Conservation (phyloP, 306 rosid genomes). For the Canavalia gladiata region DNA sequence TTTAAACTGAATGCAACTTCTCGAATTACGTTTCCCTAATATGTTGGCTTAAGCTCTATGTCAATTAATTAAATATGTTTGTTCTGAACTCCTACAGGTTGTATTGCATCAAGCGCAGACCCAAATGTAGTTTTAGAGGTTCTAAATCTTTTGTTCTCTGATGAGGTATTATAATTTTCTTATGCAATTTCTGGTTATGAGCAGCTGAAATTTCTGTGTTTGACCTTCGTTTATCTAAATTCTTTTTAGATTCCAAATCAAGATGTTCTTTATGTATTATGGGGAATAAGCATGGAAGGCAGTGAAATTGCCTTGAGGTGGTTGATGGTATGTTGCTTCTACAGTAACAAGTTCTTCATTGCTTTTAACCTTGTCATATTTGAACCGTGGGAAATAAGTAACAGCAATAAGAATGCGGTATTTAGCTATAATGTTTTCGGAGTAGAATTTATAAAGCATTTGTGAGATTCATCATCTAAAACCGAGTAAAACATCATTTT, state of each 20-base stretch:
- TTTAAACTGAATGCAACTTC: conserved; percentile 27
- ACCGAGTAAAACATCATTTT: no score
- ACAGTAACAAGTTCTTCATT: conserved; percentile 22
- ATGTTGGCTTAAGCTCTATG: background rate
- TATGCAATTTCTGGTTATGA: background rate
- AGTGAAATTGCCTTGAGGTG: conserved; percentile 62
- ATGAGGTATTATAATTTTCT: conserved; percentile 51
- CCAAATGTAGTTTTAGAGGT: conserved; percentile 61
- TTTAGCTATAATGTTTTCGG: background rate
- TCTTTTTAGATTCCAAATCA: conserved; percentile 64
- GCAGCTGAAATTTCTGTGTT: conserved; percentile 26
- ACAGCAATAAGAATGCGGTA: background rate
- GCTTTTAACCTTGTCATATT: background rate
- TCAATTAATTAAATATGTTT: conserved; percentile 16
- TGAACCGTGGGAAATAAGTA: background rate
- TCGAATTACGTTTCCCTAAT: background rate
- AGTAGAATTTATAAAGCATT: background rate
- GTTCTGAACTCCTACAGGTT: conserved; percentile 54
- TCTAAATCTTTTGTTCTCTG: conserved; percentile 60
- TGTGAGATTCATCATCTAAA: background rate
- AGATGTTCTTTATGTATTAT: conserved; percentile 57
- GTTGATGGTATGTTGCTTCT: conserved; percentile 65
- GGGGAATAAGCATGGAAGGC: conserved; percentile 62
- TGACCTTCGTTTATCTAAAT: conserved; percentile 14
- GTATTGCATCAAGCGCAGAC: conserved; percentile 65